Base-by-base conservation (phyloP, 1,284 basidiomycete genomes). In the Irpex sp. region DNA sequence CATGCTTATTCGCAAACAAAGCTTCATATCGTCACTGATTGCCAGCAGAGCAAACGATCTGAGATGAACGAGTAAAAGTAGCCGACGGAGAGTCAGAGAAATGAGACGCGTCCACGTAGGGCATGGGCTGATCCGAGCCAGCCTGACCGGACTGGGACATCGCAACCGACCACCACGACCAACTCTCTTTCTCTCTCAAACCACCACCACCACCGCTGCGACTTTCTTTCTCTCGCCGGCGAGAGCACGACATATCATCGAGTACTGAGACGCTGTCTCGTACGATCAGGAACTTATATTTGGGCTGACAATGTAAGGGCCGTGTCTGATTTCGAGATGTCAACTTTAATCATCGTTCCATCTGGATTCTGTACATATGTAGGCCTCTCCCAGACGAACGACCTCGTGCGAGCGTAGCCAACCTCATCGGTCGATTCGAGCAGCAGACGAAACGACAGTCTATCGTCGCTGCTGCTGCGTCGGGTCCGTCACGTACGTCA, bases 351-450 rank as follows among this genome's bases (percentile, higher is more conserved):
- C 53, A 36, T 55, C 53, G 35, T n/a, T 36, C n/a, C 31, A 26
- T 31, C 13, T 13, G 8, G 36, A 5, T 53, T 6, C 31, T 33
- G 5, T 6, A 33, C 31, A 1, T 6, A 6, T 33, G 31, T 71
- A 91, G 91, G 90, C 87, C 89, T 61, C 77, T 92, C 64, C 90
- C 90, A 74, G 91, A 93, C 80, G 90, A 93, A 78, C 84, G 88
- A 71, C 90, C 90, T 58, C 87, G 91, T 65, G 82, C 82, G 72
- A 90, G 87, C 70, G 91, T 93, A 60, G 90, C 90, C 65, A 93
- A 92, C 72, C 87, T 93, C 76, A 92, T 93, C 70, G 90, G 90
- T 55, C 83, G 88, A 63, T 93, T 92, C 68, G 90, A 93, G 73
- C 88, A 84, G 70, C 88, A 90, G 76, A 85, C 79, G 62, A 92